These are phyloP conservation scores for Penicillium bovifimosum DNA, from an alignment of 495 filamentous ascomycete species.

Conservation along the genomic window DNA sequence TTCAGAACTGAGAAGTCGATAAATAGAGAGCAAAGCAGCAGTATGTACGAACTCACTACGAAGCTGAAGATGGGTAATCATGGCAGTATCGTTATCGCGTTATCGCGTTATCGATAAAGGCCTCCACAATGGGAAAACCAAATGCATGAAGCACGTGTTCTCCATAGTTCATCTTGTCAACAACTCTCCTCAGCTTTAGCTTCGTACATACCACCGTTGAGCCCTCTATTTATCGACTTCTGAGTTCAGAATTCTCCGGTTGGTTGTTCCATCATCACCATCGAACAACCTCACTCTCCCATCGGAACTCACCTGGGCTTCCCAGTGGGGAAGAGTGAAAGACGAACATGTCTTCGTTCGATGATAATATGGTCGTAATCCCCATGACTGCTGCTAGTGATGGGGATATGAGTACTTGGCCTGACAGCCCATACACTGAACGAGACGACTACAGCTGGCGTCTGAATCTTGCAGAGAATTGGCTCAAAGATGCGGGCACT, in stretches of 20 bases:
- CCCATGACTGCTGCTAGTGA: slow-evolving; percentile 32
- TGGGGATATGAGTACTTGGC: slow-evolving; percentile 31
- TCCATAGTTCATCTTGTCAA: slow-evolving; percentile 6
- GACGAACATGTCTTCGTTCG: slow-evolving; percentile 1
- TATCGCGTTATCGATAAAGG: slow-evolving; percentile 16
- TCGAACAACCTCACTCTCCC: neutral
- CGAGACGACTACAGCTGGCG: slow-evolving; percentile 26
- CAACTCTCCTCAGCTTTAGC: neutral
- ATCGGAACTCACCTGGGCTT: neutral
- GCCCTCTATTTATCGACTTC: no score
- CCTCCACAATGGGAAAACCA: neutral
- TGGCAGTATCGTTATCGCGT: no score
- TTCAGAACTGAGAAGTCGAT: no score
- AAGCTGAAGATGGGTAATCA: no score
- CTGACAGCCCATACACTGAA: slow-evolving; percentile 11
- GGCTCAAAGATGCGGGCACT: slow-evolving; percentile 32
- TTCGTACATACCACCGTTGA: neutral
- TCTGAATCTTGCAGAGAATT: slow-evolving; percentile 30
- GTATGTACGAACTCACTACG: no score
- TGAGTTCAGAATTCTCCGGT: no score
- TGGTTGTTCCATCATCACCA: neutral
- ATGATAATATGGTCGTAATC: slow-evolving; percentile 26
- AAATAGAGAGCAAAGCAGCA: no score
- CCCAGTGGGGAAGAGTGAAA: neutral
- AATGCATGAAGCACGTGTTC: neutral